Conservation (phyloP, 2,329 filamentous ascomycete species). For the Macrophomina pseudophaseolina region DNA sequence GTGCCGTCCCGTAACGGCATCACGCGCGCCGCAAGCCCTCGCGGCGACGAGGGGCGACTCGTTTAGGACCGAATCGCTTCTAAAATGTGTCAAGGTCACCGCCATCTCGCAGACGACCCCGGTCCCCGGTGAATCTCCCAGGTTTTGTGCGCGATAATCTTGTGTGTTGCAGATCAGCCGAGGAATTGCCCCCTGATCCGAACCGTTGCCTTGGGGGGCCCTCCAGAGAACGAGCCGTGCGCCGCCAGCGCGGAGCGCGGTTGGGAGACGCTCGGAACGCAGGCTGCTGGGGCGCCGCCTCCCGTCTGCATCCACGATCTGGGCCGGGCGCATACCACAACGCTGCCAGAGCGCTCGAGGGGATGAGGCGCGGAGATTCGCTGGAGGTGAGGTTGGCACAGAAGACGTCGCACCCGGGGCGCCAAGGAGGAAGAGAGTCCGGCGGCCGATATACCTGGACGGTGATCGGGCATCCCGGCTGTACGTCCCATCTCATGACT, state of each 20-base stretch:
- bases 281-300: conserved; percentile 24
- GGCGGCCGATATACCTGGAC: conserved; percentile 22
- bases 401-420: conserved; percentile 18
- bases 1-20: conserved; percentile 16
- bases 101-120: conserved; percentile 24
- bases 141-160: conserved; percentile 27
- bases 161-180: conserved; percentile 28
- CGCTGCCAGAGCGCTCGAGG: conserved; percentile 9
- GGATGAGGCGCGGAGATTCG: background rate
- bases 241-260: conserved; percentile 1
- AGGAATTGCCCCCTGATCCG: conserved; percentile 26
- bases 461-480: conserved; percentile 24
- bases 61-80: conserved; percentile 25
- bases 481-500: conserved; percentile 22
- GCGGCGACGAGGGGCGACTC: conserved; percentile 14
- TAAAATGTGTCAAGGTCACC: conserved; percentile 27
- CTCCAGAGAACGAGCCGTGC: conserved; percentile 22
- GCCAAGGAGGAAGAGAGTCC: conserved; percentile 14
- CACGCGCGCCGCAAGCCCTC: conserved; percentile 14
- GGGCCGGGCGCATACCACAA: conserved; percentile 3
- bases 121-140: conserved; percentile 27
- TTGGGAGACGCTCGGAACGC: conserved; percentile 23
- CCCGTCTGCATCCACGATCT: conserved; percentile 23
- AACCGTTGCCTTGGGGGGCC: conserved; percentile 22
- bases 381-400: conserved; percentile 16